These are phyloP conservation scores for Trichoderma oligosporum DNA, from an alignment of 2,329 filamentous ascomycete species.

Conservation along the genomic window DNA sequence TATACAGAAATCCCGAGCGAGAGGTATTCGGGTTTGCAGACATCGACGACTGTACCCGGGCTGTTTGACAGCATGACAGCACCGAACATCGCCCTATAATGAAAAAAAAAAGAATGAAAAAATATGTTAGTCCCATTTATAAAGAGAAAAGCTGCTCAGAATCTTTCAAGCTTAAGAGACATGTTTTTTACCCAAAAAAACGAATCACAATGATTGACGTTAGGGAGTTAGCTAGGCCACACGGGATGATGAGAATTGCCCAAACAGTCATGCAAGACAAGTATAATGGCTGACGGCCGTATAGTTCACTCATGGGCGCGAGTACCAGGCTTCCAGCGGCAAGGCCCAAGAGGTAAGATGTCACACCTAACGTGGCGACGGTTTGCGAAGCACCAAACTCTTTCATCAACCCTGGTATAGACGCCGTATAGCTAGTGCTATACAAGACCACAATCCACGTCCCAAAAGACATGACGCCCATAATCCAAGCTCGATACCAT, in stretches of 20 bases:
- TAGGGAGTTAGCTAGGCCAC: constrained; percentile 65
- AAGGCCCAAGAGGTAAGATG: constrained; percentile 72
- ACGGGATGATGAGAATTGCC: constrained; percentile 66
- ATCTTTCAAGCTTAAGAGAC: too few species aligned
- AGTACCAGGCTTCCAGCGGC: constrained; percentile 68
- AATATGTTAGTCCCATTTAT: too few species aligned
- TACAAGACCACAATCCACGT: constrained; percentile 61
- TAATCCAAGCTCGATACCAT: constrained; percentile 41
- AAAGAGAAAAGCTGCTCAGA: too few species aligned
- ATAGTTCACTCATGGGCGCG: constrained; percentile 70
- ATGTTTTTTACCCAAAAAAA: constrained; percentile 69
- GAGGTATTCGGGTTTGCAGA: constrained; percentile 74
- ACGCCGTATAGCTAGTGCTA: constrained; percentile 74
- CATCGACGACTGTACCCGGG: constrained; percentile 78
- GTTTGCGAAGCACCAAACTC: constrained; percentile 61
- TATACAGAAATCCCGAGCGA: constrained; percentile 74
- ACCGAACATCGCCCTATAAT: constrained; percentile 47
- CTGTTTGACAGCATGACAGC: constrained; percentile 79
- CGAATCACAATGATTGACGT: constrained; percentile 65
- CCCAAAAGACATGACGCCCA: constrained; percentile 44
- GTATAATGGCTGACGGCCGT: constrained; percentile 66
- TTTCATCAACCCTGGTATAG: constrained; percentile 62
- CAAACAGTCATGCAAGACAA: constrained; percentile 62
- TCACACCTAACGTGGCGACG: constrained; percentile 70
- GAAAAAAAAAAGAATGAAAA: too few species aligned